Evolutionary conservation across 768 basidiomycete species (phyloP).

Genomic region (Phallus indusiatus): DNA sequence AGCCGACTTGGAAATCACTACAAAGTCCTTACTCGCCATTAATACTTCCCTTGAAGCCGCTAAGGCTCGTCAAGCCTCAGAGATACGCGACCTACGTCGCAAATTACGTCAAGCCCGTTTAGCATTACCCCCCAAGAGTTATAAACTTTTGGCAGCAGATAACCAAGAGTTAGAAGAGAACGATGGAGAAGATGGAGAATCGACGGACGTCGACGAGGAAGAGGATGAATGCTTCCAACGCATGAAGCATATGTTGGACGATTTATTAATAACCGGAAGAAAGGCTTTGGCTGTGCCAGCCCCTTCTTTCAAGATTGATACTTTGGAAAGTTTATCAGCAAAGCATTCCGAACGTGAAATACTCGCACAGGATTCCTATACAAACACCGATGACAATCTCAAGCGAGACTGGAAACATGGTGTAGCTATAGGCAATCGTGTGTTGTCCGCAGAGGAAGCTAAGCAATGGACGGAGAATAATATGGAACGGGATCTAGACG

Average conservation of each 20-base stretch:
- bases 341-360: neutral
- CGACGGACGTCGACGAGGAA: conserved; percentile 13
- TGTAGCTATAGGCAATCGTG: conserved; percentile 5
- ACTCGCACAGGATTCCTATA: neutral
- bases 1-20: conserved; percentile 86
- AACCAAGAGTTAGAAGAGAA: conserved; percentile 31
- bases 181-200: conserved; percentile 31
- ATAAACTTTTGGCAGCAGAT: conserved; percentile 41
- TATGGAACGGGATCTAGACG: neutral
- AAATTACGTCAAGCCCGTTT: conserved; percentile 77
- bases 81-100: conserved; percentile 77
- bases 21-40: conserved; percentile 75
- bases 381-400: neutral
- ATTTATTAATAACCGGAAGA: conserved; percentile 46
- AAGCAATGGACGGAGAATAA: neutral
- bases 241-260: conserved; percentile 54
- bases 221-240: conserved; percentile 55
- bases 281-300: conserved; percentile 38
- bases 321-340: neutral
- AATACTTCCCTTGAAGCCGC: conserved; percentile 74
- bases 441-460: conserved; percentile 5
- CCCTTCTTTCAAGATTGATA: neutral
- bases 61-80: conserved; percentile 71
- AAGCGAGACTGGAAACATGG: conserved; percentile 6
- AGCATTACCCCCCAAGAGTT: conserved; percentile 60